A percentile compares a stretch with the other conserved stretches of the same genome.
These are phyloP conservation scores for Omphalea diandra DNA, from an alignment of 441 rosid genomes.

Conservation along the genomic window DNA sequence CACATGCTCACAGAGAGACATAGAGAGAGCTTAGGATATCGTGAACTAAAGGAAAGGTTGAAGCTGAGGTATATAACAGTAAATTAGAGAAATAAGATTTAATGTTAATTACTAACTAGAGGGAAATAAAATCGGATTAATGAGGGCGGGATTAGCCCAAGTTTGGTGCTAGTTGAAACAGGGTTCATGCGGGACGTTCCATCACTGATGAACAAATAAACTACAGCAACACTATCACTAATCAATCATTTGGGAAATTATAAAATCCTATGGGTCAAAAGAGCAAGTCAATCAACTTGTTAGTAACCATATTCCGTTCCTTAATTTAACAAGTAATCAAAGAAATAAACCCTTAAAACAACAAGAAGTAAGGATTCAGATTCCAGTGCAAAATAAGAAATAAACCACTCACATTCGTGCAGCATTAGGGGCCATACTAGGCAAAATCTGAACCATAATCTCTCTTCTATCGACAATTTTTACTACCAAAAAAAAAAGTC, in stretches of 20 bases:
- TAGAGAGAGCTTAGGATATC: background rate
- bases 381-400: background rate
- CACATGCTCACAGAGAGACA: background rate
- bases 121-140: background rate
- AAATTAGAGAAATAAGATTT: background rate
- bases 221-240: background rate
- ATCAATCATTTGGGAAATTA: background rate
- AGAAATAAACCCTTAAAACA: background rate
- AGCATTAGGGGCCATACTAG: background rate
- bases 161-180: background rate
- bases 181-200: background rate
- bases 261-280: background rate
- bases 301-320: no score
- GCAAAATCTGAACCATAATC: background rate
- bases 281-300: background rate
- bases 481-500: background rate
- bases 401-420: background rate
- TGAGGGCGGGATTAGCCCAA: background rate
- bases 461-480: background rate
- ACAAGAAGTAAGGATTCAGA: background rate
- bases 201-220: background rate
- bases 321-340: background rate
- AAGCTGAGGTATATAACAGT: background rate
- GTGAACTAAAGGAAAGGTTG: no score
- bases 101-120: no score